Evolutionary conservation across 2,329 filamentous ascomycete genomes (phyloP).

Genomic region (Rhynchosporium graminicola): DNA sequence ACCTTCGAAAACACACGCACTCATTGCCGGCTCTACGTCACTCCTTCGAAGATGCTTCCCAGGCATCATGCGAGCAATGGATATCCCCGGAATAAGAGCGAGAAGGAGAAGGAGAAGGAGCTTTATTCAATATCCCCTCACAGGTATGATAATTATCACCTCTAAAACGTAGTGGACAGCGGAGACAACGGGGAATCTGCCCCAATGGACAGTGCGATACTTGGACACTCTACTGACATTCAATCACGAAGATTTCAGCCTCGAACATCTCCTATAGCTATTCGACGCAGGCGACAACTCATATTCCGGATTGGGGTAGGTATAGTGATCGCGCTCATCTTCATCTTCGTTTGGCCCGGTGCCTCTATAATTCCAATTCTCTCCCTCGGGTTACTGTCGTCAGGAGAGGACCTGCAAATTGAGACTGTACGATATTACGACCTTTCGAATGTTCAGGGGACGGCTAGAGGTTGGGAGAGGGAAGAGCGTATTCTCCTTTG

Average conservation of each 20-base stretch:
- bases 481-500: conserved; percentile 95
- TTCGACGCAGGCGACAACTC: conserved; percentile 72
- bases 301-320: conserved; percentile 66
- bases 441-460: conserved; percentile 85
- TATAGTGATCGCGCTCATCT: conserved; percentile 59
- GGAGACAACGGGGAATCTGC: background rate
- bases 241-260: conserved; percentile 72
- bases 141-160: conserved; percentile 59
- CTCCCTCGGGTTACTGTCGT: conserved; percentile 70
- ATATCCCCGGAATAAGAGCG: conserved; percentile 61
- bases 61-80: conserved; percentile 79
- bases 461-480: conserved; percentile 90
- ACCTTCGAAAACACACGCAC: conserved; percentile 14
- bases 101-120: conserved; percentile 47
- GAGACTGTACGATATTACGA: conserved; percentile 98
- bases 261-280: conserved; percentile 69
- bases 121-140: conserved; percentile 89
- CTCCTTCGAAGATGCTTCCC: conserved; percentile 70
- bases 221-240: conserved; percentile 18
- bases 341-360: conserved; percentile 76
- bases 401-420: conserved; percentile 71
- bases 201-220: conserved; percentile 28
- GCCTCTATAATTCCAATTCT: conserved; percentile 61
- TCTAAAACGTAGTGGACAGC: background rate
- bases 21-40: conserved; percentile 6